Percentiles rank a stretch among this genome's conserved stretches.
Evolutionary conservation across 805 yeast genomes (phyloP).

Genomic region (Saccharomycopsis sp.): DNA sequence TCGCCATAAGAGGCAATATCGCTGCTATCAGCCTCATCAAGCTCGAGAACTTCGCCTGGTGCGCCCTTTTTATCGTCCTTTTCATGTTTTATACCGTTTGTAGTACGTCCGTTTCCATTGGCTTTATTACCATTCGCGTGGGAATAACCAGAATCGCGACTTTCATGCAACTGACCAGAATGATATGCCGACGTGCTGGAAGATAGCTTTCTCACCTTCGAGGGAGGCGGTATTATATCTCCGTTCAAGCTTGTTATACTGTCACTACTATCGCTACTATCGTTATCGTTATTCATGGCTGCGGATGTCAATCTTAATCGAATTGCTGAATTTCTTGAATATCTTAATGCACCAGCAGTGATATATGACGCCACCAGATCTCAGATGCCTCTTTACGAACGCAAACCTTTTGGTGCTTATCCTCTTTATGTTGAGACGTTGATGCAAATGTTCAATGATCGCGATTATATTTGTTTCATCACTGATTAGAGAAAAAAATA

Average conservation of each 20-base stretch:
- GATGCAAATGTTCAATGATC: neutral
- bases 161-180: neutral
- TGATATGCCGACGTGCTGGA: neutral
- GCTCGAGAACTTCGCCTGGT: neutral
- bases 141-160: neutral
- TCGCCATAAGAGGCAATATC: neutral
- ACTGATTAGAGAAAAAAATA: constrained; percentile 15
- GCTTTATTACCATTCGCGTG: neutral
- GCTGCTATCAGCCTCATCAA: neutral
- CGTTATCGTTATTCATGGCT: neutral
- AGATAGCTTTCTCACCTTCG: neutral
- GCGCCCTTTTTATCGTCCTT: neutral
- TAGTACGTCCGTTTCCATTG: neutral
- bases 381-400: too few relatives aligned
- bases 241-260: neutral
- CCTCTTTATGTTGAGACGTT: neutral
- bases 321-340: neutral
- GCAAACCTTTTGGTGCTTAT: neutral
- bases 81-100: neutral
- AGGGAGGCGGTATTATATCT: neutral
- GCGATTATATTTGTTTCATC: neutral
- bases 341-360: neutral
- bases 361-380: too few relatives aligned
- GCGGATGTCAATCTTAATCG: neutral
- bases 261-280: neutral